Base-by-base conservation (phyloP, 164 flowering plant species). In the Stephania cephalantha region DNA sequence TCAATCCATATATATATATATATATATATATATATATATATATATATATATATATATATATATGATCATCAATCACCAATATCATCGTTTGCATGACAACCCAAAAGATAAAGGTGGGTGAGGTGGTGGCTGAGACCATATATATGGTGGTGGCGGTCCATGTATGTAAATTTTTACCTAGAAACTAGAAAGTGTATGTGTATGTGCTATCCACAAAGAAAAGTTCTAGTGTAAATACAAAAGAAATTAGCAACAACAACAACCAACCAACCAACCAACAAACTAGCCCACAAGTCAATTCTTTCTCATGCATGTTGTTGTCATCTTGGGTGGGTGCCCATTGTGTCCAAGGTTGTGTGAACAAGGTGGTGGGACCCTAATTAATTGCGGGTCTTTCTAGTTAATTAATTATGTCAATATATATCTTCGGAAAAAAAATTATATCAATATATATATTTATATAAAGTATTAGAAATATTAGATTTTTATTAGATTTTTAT, bases 311-410 rank as follows among this genome's bases (percentile, higher is more conserved):
- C 9, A 68, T 7, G 20, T 66, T 61, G 6, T 66, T 58, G 64
- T 58, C 76, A 13, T 68, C 53, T 68, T 10, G 30, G 44, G 72
- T 74, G 61, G 52, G 72, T 2, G 42, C 22, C 64, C 44, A 48
- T 75, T 70, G 67, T 75, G 78, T 61, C 78, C 69, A 70, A 70
- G 55, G 52, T 45, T 75, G 52, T 72, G 77, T 75, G 77, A 68
- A 75, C 77, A 75, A n/a, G 50, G 45, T 69, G 71, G 71, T 53
- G 52, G 73, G 7, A 58, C 64, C 64, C 20, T 58, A 58, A 58
- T 58, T 58, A 15, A 58, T 15, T 58, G 17, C 13, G 64, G 64
- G 64, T 58, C 64, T 58, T 58, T n/a, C 64, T 58, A 7, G 5
- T 25, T 25, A 25, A 25, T 25, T 25, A 25, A 25, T 58, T 18